phyloP scores from a whole-genome alignment of 305 asterid genomes.

The Fraxinus platypoda region DNA sequence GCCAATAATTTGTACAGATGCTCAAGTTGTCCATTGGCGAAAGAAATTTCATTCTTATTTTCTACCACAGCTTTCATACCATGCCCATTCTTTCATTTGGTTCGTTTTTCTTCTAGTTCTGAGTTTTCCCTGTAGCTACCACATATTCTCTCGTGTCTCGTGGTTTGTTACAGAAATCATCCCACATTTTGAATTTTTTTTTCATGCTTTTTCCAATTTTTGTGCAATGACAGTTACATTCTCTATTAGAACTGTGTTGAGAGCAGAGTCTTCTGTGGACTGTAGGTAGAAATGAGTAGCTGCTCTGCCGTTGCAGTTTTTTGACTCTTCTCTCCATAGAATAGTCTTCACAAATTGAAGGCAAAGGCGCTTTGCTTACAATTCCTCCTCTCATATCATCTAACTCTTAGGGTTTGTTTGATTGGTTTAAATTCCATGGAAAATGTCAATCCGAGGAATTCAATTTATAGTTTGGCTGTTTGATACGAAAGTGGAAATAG shows the following conservation, averaged over 20 bases:
- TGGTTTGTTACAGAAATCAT: neutral
- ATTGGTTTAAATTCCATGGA: too few species aligned
- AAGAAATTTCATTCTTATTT: neutral
- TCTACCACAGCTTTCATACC: neutral
- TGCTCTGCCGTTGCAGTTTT: neutral
- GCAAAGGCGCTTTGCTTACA: neutral
- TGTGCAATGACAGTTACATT: neutral
- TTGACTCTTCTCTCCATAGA: neutral
- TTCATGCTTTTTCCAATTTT: neutral
- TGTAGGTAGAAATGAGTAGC: neutral
- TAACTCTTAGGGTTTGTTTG: neutral
- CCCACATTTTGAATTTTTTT: neutral
- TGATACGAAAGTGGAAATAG: too few species aligned
- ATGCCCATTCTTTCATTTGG: neutral
- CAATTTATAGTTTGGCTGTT: too few species aligned
- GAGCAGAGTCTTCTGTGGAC: neutral
- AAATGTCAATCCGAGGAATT: too few species aligned
- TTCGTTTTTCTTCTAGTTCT: neutral
- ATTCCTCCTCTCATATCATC: neutral
- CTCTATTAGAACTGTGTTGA: neutral
- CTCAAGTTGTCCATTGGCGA: neutral
- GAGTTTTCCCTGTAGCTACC: neutral
- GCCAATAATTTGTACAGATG: neutral
- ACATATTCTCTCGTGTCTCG: neutral
- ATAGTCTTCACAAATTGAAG: neutral